phyloP scores from a whole-genome alignment of 2,329 filamentous ascomycete species.

The Torrubiella hemipterigena region DNA sequence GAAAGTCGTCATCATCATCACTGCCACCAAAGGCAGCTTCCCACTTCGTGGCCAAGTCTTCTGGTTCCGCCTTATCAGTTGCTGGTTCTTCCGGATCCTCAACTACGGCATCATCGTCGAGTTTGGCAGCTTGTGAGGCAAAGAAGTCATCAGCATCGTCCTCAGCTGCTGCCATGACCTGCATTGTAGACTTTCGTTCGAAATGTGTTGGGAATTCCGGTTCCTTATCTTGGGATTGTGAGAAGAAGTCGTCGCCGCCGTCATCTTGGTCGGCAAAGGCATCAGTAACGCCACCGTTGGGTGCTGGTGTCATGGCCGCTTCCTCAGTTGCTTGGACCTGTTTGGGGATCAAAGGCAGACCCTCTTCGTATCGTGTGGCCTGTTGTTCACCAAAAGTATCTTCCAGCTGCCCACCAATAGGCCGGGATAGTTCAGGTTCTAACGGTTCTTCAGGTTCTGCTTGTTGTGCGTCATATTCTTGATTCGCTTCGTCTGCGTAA shows the following conservation, averaged over 20 bases:
- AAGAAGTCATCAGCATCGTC: no score
- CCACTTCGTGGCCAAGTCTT: constrained; percentile 72
- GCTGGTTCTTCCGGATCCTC: constrained; percentile 13
- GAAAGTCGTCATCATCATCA: constrained; percentile 56
- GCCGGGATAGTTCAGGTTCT: no score
- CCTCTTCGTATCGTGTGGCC: constrained; percentile 57
- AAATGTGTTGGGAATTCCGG: constrained; percentile 23
- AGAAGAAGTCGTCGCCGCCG: constrained; percentile 49
- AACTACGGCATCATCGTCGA: constrained; percentile 13
- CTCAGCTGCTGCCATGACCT: constrained; percentile 47
- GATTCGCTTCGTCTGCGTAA: no score
- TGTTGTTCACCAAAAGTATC: constrained; percentile 28
- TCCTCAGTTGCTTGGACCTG: constrained; percentile 2
- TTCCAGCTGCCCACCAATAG: constrained; percentile 31
- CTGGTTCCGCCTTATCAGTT: constrained; percentile 20
- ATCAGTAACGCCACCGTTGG: constrained; percentile 1
- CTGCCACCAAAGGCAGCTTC: constrained; percentile 67
- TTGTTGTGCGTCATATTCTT: no score
- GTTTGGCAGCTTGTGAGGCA: no score
- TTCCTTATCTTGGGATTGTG: constrained; percentile 27
- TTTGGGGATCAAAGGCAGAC: constrained; percentile 47
- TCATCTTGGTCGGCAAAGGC: constrained; percentile 30
- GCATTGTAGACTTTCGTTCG: constrained; percentile 59
- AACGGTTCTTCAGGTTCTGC: no score
- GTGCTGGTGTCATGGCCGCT: constrained; percentile 11